Conservation (phyloP, 192 early-diverging fungal species). For the Pecoramyces ruminantium region DNA sequence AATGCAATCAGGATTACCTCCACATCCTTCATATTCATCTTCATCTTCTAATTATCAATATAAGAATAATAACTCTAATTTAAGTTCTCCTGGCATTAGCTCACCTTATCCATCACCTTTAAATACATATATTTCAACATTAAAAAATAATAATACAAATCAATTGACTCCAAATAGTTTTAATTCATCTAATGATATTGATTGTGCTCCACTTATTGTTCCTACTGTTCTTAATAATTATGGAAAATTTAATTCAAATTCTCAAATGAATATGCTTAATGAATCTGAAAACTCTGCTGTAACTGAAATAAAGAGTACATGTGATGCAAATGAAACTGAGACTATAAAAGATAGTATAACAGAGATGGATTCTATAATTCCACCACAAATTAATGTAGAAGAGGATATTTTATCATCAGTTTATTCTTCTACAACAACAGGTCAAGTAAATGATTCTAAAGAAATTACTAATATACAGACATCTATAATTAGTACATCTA, state of each 20-base stretch:
- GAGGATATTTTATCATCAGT: neutral
- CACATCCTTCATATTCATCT: neutral
- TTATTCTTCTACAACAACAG: neutral
- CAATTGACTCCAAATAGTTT: neutral
- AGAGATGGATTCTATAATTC: neutral
- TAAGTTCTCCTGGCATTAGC: neutral
- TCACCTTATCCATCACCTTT: neutral
- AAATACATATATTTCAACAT: neutral
- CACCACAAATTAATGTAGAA: neutral
- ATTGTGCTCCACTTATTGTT: neutral
- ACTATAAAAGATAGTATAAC: neutral
- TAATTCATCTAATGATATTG: neutral
- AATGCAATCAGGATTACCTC: neutral
- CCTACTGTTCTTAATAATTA: neutral
- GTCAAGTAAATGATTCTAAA: neutral
- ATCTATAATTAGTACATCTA: neutral
- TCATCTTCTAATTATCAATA: neutral
- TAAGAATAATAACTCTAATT: neutral
- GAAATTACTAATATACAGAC: neutral
- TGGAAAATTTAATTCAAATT: neutral
- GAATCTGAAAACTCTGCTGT: too few relatives aligned
- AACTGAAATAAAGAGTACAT: too few relatives aligned
- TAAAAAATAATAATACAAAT: neutral
- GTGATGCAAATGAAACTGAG: neutral
- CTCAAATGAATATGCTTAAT: neutral